A percentile compares a stretch with the other conserved stretches of the same genome.
Evolutionary conservation across 768 basidiomycete species (phyloP).

Genomic region (Coprinopsis cinerea): DNA sequence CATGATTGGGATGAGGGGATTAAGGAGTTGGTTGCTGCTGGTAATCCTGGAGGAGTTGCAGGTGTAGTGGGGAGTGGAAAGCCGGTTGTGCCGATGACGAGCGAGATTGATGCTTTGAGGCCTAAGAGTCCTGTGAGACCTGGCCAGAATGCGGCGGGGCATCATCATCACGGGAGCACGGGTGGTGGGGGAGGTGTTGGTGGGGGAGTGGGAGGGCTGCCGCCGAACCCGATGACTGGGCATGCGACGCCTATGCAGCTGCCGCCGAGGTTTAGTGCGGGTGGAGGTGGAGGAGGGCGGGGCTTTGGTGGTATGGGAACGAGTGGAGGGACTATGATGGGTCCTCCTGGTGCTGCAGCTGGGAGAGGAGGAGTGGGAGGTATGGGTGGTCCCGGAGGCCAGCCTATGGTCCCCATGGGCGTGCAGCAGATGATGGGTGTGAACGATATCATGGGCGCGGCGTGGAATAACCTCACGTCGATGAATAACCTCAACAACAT

Average conservation of each 20-base stretch:
- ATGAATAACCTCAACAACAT: conserved; percentile 15
- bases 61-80: too few species aligned
- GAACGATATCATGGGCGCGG: conserved; percentile 14
- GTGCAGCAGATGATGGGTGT: conserved; percentile 1
- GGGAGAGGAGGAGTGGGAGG: not conserved
- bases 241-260: conserved; percentile 1
- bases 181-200: conserved; percentile 10
- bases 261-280: conserved; percentile 8
- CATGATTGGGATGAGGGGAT: conserved; percentile 62
- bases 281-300: conserved; percentile 7
- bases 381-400: conserved; percentile 11
- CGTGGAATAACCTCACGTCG: conserved; percentile 7
- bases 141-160: conserved; percentile 1
- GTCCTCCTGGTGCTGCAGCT: not conserved
- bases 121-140: conserved; percentile 71
- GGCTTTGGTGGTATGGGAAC: conserved; percentile 5
- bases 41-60: too few species aligned
- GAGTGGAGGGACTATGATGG: conserved; percentile 8
- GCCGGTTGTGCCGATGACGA: conserved; percentile 62
- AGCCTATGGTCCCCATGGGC: conserved; percentile 22
- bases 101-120: conserved; percentile 78
- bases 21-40: conserved; percentile 47
- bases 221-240: conserved; percentile 4
- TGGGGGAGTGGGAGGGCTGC: conserved; percentile 9
- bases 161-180: conserved; percentile 1